A percentile compares a stretch with the other conserved stretches of the same genome.
Conservation (phyloP, 2,329 filamentous ascomycete species). For the Fusarium goolgardi region DNA sequence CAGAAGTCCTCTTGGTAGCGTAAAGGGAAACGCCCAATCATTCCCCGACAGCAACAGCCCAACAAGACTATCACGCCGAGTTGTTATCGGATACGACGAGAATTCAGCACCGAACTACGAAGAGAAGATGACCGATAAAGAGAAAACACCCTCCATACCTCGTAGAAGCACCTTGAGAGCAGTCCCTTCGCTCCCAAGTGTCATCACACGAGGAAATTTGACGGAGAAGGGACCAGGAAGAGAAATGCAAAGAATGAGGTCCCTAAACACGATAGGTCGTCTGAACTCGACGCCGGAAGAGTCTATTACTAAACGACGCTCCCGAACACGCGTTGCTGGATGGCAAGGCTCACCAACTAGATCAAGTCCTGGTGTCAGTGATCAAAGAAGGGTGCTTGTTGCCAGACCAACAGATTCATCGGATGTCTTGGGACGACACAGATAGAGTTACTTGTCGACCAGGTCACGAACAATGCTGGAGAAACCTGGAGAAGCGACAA, state of each 20-base stretch:
- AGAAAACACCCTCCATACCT: conserved; percentile 28
- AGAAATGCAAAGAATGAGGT: conserved; percentile 41
- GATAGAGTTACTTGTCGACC: conserved; percentile 15
- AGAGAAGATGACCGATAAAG: background rate
- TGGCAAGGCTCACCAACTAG: conserved; percentile 43
- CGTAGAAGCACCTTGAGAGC: conserved; percentile 38
- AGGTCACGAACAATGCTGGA: conserved; percentile 7
- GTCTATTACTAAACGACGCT: conserved; percentile 37
- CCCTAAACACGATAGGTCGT: conserved; percentile 43
- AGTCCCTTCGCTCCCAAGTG: conserved; percentile 45
- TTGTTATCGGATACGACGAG: conserved; percentile 23
- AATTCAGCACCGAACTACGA: conserved; percentile 29
- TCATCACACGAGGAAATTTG: conserved; percentile 8
- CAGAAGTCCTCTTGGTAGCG: conserved; percentile 26
- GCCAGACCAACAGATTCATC: conserved; percentile 20
- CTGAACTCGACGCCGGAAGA: conserved; percentile 34
- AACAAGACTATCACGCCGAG: conserved; percentile 1
- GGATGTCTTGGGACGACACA: background rate
- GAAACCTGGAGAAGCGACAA: conserved; percentile 1
- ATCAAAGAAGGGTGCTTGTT: conserved; percentile 29
- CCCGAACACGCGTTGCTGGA: conserved; percentile 31
- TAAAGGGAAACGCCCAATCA: conserved; percentile 24
- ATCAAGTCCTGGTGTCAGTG: conserved; percentile 46
- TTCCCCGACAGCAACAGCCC: background rate
- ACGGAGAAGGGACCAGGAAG: background rate